Percentiles rank a stretch among this genome's conserved stretches.
phyloP scores from a whole-genome alignment of 257 asterid genomes.

The Dorcoceras hygrometricum region DNA sequence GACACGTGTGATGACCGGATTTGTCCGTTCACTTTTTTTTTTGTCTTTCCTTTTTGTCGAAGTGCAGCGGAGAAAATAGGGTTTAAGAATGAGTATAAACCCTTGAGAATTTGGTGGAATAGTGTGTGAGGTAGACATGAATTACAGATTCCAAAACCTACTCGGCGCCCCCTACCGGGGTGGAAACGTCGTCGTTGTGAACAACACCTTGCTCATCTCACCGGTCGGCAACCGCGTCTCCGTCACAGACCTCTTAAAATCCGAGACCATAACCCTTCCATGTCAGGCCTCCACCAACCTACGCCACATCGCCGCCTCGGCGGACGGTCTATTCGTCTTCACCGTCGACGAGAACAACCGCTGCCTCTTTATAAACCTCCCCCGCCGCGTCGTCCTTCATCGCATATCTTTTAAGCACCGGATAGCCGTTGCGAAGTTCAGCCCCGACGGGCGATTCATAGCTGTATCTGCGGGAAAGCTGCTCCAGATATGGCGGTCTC shows the following conservation, averaged over 20 bases:
- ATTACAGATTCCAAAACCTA: slow-evolving; percentile 78
- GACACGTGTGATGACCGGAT: too few relatives aligned
- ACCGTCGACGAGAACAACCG: slow-evolving; percentile 91
- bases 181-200: slow-evolving; percentile 62
- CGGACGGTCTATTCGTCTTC: slow-evolving; percentile 76
- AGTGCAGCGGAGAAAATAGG: background rate
- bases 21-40: too few relatives aligned
- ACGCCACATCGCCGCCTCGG: slow-evolving; percentile 76
- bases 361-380: slow-evolving; percentile 73
- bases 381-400: slow-evolving; percentile 76
- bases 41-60: too few relatives aligned
- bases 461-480: slow-evolving; percentile 90
- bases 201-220: slow-evolving; percentile 57
- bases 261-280: slow-evolving; percentile 73
- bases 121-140: slow-evolving; percentile 36
- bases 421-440: slow-evolving; percentile 66
- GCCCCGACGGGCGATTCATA: slow-evolving; percentile 72
- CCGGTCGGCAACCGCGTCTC: slow-evolving; percentile 93
- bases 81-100: background rate
- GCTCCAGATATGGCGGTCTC: slow-evolving; percentile 90
- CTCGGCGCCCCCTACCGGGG: slow-evolving; percentile 98
- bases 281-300: slow-evolving; percentile 83
- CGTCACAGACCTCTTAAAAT: slow-evolving; percentile 82
- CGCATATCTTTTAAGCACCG: slow-evolving; percentile 73
- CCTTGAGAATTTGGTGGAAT: background rate